Conservation (phyloP, 2,329 filamentous ascomycete genomes). For the Pseudocercospora fuligena region DNA sequence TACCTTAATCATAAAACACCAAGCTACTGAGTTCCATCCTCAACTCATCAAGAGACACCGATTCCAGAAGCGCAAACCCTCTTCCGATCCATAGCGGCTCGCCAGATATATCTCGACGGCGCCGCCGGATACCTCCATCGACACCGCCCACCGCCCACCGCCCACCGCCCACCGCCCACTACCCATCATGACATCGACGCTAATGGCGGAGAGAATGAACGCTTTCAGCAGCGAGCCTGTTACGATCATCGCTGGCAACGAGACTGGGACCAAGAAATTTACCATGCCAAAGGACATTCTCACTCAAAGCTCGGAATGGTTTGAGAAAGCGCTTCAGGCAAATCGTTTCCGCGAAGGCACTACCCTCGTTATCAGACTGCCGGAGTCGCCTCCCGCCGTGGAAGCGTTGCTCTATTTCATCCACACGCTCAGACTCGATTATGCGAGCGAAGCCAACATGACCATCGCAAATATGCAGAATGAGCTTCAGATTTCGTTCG, state of each 20-base stretch:
- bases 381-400: background rate
- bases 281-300: background rate
- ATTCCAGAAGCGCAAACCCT: too few species aligned
- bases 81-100: too few species aligned
- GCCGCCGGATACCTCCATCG: too few species aligned
- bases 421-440: background rate
- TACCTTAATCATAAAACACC: too few species aligned
- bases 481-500: background rate
- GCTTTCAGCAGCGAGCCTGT: background rate
- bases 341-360: background rate
- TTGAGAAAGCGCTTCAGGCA: background rate
- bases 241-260: background rate
- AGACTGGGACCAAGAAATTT: background rate
- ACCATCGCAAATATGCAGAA: background rate
- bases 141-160: too few species aligned
- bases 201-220: too few species aligned
- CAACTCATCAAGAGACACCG: too few species aligned
- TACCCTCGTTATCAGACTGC: background rate
- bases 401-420: background rate
- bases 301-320: background rate
- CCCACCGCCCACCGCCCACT: too few species aligned
- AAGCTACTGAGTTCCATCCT: too few species aligned
- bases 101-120: too few species aligned
- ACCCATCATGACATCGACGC: too few species aligned
- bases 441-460: background rate